Evolutionary conservation across 139 green algal species (phyloP).

Genomic region (Choricystis sp.): DNA sequence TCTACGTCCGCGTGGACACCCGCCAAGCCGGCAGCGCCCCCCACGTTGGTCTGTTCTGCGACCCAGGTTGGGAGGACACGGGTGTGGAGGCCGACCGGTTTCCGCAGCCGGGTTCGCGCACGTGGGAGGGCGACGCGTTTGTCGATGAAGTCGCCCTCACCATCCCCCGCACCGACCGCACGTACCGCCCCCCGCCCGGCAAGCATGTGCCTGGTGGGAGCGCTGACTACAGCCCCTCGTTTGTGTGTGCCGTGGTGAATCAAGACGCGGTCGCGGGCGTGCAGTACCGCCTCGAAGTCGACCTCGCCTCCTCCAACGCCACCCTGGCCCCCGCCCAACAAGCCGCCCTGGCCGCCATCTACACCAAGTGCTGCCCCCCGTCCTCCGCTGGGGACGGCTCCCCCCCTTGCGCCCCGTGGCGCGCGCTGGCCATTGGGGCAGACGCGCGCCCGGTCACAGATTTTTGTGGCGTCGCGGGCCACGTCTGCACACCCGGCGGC

Average conservation of each 20-base stretch:
- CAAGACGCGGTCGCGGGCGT: not conserved
- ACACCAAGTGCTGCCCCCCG: slow-evolving; percentile 6
- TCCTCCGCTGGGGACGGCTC: no score
- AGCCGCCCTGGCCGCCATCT: slow-evolving; percentile 1
- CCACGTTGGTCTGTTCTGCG: not conserved
- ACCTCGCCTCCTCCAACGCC: not conserved
- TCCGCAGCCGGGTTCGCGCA: slow-evolving; percentile 2
- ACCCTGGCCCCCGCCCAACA: slow-evolving; percentile 1
- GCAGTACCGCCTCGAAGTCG: not conserved
- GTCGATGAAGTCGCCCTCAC: not conserved
- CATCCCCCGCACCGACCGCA: slow-evolving; percentile 3
- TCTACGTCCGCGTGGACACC: slow-evolving; percentile 2
- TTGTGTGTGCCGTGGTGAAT: slow-evolving; percentile 5
- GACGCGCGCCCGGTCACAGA: slow-evolving; percentile 1
- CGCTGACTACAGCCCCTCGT: slow-evolving; percentile 1
- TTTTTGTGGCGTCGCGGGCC: slow-evolving; percentile 7
- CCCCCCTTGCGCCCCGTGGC: slow-evolving; percentile 2
- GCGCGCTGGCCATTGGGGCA: not conserved
- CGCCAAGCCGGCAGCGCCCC: not conserved
- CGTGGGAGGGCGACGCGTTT: not conserved
- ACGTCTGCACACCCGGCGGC: slow-evolving; percentile 4
- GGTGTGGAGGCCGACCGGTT: not conserved
- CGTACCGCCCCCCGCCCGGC: slow-evolving; percentile 3
- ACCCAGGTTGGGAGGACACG: slow-evolving; percentile 3
- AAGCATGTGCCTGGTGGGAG: not conserved